Evolutionary conservation across 352 stramenopile species (phyloP).

Genomic region (Hyaloperonospora arabidopsidis): DNA sequence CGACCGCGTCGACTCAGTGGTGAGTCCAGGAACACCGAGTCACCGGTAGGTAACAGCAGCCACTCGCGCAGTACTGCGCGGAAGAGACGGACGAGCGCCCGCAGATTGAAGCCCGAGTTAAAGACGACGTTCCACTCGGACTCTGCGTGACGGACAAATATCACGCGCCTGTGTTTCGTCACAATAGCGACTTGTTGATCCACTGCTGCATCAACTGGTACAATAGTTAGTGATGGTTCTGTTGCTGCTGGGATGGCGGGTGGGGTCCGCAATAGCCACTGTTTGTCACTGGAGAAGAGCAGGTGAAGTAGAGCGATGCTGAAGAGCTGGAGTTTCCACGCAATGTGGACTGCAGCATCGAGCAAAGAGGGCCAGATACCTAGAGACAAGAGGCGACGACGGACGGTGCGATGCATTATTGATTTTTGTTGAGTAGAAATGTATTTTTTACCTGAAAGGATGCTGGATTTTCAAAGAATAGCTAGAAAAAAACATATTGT

Average conservation of each 20-base stretch:
- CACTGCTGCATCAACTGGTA: not conserved
- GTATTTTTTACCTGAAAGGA: too few relatives aligned
- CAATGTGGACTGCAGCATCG: constrained; percentile 37
- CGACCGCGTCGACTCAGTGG: constrained; percentile 57
- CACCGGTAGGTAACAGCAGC: constrained; percentile 48
- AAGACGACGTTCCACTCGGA: constrained; percentile 87
- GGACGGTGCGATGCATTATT: constrained; percentile 19
- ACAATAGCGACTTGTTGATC: constrained; percentile 4
- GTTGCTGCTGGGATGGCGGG: not conserved
- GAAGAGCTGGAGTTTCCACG: constrained; percentile 63
- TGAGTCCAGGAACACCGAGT: constrained; percentile 83
- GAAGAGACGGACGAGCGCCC: constrained; percentile 38
- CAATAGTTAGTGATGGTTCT: constrained; percentile 1
- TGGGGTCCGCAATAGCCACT: constrained; percentile 20
- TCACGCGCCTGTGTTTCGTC: constrained; percentile 45
- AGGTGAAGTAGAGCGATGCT: constrained; percentile 50
- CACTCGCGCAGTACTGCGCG: constrained; percentile 57
- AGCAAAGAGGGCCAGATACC: constrained; percentile 25
- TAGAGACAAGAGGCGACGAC: constrained; percentile 11
- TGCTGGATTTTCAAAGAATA: not conserved
- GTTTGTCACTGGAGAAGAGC: constrained; percentile 68
- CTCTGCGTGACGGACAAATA: constrained; percentile 84
- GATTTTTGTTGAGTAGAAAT: too few relatives aligned
- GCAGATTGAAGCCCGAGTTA: constrained; percentile 59
- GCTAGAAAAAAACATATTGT: too few relatives aligned